Conservation (phyloP, 768 basidiomycete species). For the Boletus sensibilis region DNA sequence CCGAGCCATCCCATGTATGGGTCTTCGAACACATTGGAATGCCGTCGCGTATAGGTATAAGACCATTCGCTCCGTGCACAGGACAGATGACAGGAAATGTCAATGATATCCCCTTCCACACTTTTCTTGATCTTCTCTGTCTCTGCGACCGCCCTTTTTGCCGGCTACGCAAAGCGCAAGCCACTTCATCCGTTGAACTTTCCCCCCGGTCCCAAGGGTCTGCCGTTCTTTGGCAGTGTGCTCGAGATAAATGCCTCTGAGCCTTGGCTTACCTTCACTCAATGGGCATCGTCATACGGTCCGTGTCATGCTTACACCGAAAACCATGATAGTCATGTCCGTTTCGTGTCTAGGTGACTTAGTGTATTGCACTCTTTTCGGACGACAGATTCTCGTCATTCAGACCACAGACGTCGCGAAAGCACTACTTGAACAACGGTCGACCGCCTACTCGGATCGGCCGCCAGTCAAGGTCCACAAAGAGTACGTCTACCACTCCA, state of each 20-base stretch:
- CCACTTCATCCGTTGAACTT: background rate
- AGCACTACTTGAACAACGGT: conserved; percentile 38
- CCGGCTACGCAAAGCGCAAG: conserved; percentile 14
- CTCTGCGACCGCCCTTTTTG: conserved; percentile 9
- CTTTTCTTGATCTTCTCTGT: conserved; percentile 7
- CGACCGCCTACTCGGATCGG: conserved; percentile 38
- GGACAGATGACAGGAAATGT: background rate
- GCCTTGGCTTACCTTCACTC: conserved; percentile 37
- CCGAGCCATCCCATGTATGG: conserved; percentile 8
- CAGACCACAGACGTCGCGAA: conserved; percentile 32
- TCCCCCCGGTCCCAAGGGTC: conserved; percentile 34
- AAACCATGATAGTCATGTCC: background rate
- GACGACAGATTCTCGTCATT: conserved; percentile 34
- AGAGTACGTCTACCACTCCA: conserved; percentile 19
- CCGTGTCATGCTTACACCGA: background rate
- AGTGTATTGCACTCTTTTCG: conserved; percentile 32
- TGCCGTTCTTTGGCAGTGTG: conserved; percentile 31
- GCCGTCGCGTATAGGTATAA: conserved; percentile 17
- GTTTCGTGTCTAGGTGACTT: conserved; percentile 28
- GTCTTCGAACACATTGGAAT: background rate
- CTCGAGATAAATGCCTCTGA: conserved; percentile 24
- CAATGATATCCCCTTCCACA: conserved; percentile 2
- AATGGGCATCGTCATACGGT: conserved; percentile 31
- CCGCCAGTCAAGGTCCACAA: conserved; percentile 30
- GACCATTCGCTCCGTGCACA: background rate